A percentile compares a stretch with the other conserved stretches of the same genome.
Conservation (phyloP, 768 basidiomycete species). For the Crassisporium funariophilum region DNA sequence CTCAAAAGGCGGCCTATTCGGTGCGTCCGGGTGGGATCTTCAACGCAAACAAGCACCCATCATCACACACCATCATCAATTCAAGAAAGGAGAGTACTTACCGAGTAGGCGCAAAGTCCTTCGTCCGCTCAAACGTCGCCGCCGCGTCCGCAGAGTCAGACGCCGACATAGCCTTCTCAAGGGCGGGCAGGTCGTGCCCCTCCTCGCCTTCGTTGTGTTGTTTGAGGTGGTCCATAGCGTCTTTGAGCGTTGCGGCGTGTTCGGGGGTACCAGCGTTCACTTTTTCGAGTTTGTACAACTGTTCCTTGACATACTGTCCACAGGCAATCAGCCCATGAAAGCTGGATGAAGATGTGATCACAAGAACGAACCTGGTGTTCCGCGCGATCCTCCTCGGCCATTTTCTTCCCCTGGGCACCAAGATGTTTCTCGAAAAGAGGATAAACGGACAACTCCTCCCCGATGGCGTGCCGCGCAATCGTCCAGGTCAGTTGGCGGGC, state of each 20-base stretch:
- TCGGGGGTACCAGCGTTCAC: conserved; percentile 43
- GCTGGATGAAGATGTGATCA: background rate
- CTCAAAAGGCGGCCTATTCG: conserved; percentile 62
- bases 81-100: too few relatives aligned
- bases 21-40: conserved; percentile 33
- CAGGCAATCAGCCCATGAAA: too few relatives aligned
- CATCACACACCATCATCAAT: too few relatives aligned
- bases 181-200: conserved; percentile 52
- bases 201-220: conserved; percentile 63
- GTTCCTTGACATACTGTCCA: conserved; percentile 39
- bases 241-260: conserved; percentile 43
- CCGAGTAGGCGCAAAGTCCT: conserved; percentile 65
- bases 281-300: conserved; percentile 49
- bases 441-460: conserved; percentile 66
- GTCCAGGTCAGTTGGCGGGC: conserved; percentile 60
- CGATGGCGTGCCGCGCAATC: conserved; percentile 60
- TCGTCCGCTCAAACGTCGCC: conserved; percentile 51
- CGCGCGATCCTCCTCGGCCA: conserved; percentile 56
- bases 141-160: conserved; percentile 49
- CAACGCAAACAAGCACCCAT: too few relatives aligned
- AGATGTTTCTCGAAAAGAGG: conserved; percentile 62
- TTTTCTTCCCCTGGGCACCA: conserved; percentile 48
- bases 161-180: conserved; percentile 50
- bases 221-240: conserved; percentile 49
- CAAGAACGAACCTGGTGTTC: conserved; percentile 57